phyloP scores from a whole-genome alignment of 1,139 yeast genomes.

The Saccharomyces pastorianus region DNA sequence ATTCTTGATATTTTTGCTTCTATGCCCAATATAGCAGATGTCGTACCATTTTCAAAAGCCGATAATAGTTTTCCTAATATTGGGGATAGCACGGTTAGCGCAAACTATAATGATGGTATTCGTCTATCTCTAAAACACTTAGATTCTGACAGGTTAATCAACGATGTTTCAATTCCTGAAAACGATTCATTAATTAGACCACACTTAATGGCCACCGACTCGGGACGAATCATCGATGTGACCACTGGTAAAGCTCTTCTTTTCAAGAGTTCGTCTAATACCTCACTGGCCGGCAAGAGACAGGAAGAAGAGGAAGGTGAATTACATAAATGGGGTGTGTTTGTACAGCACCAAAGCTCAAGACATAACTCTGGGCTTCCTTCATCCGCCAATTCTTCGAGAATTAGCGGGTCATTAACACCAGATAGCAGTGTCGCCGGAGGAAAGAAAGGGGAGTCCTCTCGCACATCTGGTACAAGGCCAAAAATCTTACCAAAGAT shows the following conservation, averaged over 20 bases:
- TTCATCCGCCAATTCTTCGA: not conserved
- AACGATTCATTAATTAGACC: slow-evolving; percentile 33
- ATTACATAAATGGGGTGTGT: slow-evolving; percentile 74
- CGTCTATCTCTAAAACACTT: slow-evolving; percentile 18
- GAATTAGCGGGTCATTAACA: not conserved
- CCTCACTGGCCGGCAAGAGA: slow-evolving; percentile 59
- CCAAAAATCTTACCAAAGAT: slow-evolving; percentile 32
- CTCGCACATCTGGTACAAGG: slow-evolving; percentile 4
- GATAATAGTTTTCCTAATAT: slow-evolving; percentile 15
- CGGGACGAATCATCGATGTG: slow-evolving; percentile 57
- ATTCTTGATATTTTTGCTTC: slow-evolving; percentile 48
- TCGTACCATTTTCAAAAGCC: not conserved
- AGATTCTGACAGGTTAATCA: slow-evolving; percentile 18
- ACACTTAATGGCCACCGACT: slow-evolving; percentile 59
- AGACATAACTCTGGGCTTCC: slow-evolving; percentile 29
- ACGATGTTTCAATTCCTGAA: slow-evolving; percentile 13
- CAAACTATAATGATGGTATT: slow-evolving; percentile 1
- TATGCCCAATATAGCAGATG: slow-evolving; percentile 1
- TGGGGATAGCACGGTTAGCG: slow-evolving; percentile 5
- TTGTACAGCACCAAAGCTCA: slow-evolving; percentile 52
- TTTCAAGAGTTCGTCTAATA: slow-evolving; percentile 55
- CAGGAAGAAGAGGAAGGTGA: slow-evolving; percentile 92
- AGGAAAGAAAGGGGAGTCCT: slow-evolving; percentile 9
- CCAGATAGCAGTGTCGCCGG: slow-evolving; percentile 1
- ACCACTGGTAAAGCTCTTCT: slow-evolving; percentile 65